Evolutionary conservation across 768 basidiomycete species (phyloP).

Genomic region (Hemileccinum rubropunctum): DNA sequence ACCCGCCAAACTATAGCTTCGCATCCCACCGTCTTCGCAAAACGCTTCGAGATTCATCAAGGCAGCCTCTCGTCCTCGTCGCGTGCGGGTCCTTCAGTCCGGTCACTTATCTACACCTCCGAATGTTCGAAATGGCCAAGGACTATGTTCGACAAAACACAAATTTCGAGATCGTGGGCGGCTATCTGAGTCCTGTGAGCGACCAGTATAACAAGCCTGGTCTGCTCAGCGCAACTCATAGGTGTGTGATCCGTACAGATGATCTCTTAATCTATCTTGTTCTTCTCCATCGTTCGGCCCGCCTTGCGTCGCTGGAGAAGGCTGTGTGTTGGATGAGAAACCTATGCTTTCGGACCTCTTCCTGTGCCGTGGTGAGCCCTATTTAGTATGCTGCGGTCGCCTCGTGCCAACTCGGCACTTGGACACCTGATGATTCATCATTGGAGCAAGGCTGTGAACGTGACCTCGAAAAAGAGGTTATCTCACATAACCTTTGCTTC

Average conservation of each 20-base stretch:
- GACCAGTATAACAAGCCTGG: constrained; percentile 98
- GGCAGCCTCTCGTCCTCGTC: constrained; percentile 89
- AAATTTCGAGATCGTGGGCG: constrained; percentile 90
- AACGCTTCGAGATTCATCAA: constrained; percentile 56
- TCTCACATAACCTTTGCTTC: constrained; percentile 8
- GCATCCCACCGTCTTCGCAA: constrained; percentile 61
- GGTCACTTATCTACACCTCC: constrained; percentile 94
- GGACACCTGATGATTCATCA: constrained; percentile 4
- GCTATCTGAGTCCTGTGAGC: constrained; percentile 94
- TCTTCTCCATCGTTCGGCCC: neutral
- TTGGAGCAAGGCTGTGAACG: constrained; percentile 6
- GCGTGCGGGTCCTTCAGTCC: constrained; percentile 99
- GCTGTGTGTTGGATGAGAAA: constrained; percentile 2
- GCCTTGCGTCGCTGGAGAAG: neutral
- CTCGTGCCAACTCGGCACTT: constrained; percentile 13
- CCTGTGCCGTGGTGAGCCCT: neutral
- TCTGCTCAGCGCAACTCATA: constrained; percentile 79
- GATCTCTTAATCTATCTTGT: neutral
- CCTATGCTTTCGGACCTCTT: neutral
- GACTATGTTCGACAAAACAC: constrained; percentile 93
- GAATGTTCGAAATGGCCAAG: constrained; percentile 99
- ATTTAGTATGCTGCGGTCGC: constrained; percentile 15
- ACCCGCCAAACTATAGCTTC: constrained; percentile 67
- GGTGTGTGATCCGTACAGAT: constrained; percentile 53
- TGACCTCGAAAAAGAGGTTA: constrained; percentile 4